phyloP scores from a whole-genome alignment of 1,284 basidiomycete species.

The Cryptococcus sp. region DNA sequence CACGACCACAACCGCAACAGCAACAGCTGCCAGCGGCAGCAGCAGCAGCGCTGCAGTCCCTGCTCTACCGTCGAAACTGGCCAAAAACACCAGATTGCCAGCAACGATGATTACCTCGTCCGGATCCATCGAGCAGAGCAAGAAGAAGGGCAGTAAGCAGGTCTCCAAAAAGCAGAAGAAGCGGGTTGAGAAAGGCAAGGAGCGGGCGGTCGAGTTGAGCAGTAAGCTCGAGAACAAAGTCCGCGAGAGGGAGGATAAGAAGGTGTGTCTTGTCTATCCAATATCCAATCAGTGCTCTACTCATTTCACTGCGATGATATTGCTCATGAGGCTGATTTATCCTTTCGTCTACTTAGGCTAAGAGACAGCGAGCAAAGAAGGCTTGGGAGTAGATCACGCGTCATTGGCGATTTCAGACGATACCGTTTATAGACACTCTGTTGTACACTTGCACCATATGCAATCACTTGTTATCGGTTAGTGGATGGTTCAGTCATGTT shows the following conservation, averaged over 20 bases:
- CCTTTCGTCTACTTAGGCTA: constrained; percentile 26
- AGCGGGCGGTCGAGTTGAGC: constrained; percentile 40
- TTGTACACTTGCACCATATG: not conserved
- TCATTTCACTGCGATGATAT: not conserved
- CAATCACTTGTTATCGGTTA: not conserved
- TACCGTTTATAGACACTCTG: not conserved
- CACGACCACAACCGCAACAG: not conserved
- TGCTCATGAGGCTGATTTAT: not conserved
- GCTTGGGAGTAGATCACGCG: constrained; percentile 44
- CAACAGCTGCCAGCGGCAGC: not conserved
- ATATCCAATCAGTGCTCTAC: not conserved
- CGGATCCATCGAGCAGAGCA: constrained; percentile 32
- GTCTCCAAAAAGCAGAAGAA: constrained; percentile 36
- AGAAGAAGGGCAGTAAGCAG: constrained; percentile 28
- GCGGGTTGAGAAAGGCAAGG: constrained; percentile 36
- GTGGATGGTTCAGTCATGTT: no score
- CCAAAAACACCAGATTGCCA: constrained; percentile 46
- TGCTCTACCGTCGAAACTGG: constrained; percentile 39
- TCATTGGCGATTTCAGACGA: not conserved
- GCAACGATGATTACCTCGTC: constrained; percentile 50
- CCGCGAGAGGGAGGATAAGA: constrained; percentile 42
- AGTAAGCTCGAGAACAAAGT: constrained; percentile 38
- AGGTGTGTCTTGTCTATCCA: constrained; percentile 32
- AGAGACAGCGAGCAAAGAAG: constrained; percentile 47
- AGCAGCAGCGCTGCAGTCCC: constrained; percentile 1